Percentiles rank a stretch among this genome's conserved stretches.
These are phyloP conservation scores for Teratosphaeria zuluensis DNA, from an alignment of 2,329 filamentous ascomycete species.

Conservation along the genomic window DNA sequence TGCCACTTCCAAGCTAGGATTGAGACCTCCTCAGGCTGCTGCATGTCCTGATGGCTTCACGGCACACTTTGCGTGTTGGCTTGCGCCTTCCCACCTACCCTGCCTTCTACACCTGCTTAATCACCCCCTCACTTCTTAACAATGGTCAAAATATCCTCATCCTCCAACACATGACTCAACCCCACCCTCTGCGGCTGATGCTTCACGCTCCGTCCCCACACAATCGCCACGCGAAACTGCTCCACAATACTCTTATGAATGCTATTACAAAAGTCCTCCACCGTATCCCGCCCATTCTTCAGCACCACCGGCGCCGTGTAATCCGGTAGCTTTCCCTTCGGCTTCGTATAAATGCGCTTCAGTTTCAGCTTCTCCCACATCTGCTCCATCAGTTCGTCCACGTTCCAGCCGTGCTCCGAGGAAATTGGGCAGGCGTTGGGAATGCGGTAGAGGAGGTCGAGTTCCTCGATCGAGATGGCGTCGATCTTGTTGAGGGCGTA, in stretches of 20 bases:
- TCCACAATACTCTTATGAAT: slow-evolving; percentile 96
- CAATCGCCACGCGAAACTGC: slow-evolving; percentile 88
- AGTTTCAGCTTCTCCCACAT: slow-evolving; percentile 98
- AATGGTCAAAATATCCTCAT: slow-evolving; percentile 73
- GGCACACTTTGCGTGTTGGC: too few relatives aligned
- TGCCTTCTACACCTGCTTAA: too few relatives aligned
- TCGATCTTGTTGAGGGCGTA: slow-evolving; percentile 99
- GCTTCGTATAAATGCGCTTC: slow-evolving; percentile 92
- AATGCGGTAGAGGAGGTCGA: slow-evolving; percentile 92
- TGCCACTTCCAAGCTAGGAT: too few relatives aligned
- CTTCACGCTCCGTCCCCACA: slow-evolving; percentile 96
- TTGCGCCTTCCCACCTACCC: too few relatives aligned
- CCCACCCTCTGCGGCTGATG: slow-evolving; percentile 96
- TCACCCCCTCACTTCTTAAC: slow-evolving; percentile 20
- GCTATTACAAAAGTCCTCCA: slow-evolving; percentile 96
- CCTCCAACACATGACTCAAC: slow-evolving; percentile 77
- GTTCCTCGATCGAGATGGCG: slow-evolving; percentile 91
- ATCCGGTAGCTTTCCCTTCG: slow-evolving; percentile 88
- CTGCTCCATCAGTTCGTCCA: slow-evolving; percentile 90
- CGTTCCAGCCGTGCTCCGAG: slow-evolving; percentile 89
- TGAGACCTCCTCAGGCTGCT: too few relatives aligned
- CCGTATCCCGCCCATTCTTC: slow-evolving; percentile 68
- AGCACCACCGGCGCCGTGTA: slow-evolving; percentile 88
- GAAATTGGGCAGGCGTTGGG: slow-evolving; percentile 96
- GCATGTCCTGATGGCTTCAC: too few relatives aligned